Conservation (phyloP, 2,329 filamentous ascomycete genomes). For the Nannizziopsis barbatae region DNA sequence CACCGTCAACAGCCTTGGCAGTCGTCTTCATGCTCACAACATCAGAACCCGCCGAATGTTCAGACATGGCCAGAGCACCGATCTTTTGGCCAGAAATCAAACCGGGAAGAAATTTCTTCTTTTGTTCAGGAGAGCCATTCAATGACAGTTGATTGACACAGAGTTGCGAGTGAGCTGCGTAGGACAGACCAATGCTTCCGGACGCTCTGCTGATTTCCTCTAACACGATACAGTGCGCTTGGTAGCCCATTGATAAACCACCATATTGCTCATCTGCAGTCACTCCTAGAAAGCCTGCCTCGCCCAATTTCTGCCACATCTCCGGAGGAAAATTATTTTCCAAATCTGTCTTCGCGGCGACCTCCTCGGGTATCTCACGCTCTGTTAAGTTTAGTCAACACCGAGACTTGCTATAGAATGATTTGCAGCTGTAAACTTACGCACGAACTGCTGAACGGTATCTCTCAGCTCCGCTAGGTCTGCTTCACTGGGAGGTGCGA, state of each 20-base stretch:
- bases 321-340: constrained; percentile 76
- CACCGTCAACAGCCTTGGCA: constrained; percentile 69
- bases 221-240: constrained; percentile 90
- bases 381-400: constrained; percentile 32
- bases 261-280: constrained; percentile 89
- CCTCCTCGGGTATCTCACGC: constrained; percentile 72
- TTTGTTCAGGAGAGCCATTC: constrained; percentile 71
- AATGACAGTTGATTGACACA: constrained; percentile 94
- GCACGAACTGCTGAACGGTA: constrained; percentile 74
- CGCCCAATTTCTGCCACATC: constrained; percentile 90
- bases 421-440: constrained; percentile 24
- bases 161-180: constrained; percentile 89
- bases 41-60: constrained; percentile 81
- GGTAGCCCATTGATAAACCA: constrained; percentile 83
- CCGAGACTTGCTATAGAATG: background rate
- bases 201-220: constrained; percentile 87
- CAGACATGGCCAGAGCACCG: constrained; percentile 88
- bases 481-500: constrained; percentile 54
- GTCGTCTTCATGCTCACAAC: constrained; percentile 91
- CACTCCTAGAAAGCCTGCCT: constrained; percentile 82
- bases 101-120: constrained; percentile 65
- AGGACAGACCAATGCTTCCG: constrained; percentile 65
- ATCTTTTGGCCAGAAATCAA: constrained; percentile 70
- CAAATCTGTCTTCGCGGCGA: constrained; percentile 73
- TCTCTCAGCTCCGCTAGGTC: constrained; percentile 74